These are phyloP conservation scores for Colletotrichum sp. DNA, from an alignment of 2,329 filamentous ascomycete genomes.

Conservation along the genomic window DNA sequence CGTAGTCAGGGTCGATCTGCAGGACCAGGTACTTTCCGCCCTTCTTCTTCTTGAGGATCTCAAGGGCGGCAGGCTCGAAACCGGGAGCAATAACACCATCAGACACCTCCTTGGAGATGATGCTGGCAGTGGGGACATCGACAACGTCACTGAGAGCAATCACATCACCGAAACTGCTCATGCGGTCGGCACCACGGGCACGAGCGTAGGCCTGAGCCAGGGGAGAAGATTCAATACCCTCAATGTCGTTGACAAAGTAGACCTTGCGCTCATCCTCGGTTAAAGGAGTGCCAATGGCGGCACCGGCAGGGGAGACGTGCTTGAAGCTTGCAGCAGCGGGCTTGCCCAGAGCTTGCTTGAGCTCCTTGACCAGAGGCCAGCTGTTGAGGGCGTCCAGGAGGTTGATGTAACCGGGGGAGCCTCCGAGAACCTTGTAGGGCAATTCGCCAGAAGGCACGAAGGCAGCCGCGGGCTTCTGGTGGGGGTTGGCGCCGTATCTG, in stretches of 20 bases:
- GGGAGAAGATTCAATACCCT: slow-evolving; percentile 82
- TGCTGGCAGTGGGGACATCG: slow-evolving; percentile 92
- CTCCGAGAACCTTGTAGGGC: slow-evolving; percentile 93
- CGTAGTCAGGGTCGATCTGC: slow-evolving; percentile 89
- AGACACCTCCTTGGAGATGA: slow-evolving; percentile 97
- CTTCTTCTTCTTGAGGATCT: slow-evolving; percentile 97
- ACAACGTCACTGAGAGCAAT: slow-evolving; percentile 92
- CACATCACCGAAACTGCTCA: slow-evolving; percentile 98
- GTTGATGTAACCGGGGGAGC: slow-evolving; percentile 96
- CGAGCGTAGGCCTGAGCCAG: slow-evolving; percentile 96
- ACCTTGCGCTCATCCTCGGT: slow-evolving; percentile 91
- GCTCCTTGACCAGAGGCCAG: slow-evolving; percentile 96
- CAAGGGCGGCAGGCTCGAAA: slow-evolving; percentile 84
- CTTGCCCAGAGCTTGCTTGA: slow-evolving; percentile 85
- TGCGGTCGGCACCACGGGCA: slow-evolving; percentile 93
- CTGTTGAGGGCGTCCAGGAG: slow-evolving; percentile 94
- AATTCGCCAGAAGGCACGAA: slow-evolving; percentile 75
- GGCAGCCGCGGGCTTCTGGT: slow-evolving; percentile 95
- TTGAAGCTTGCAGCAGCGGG: slow-evolving; percentile 98
- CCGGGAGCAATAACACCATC: slow-evolving; percentile 94
- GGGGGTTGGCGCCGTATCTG: slow-evolving; percentile 95
- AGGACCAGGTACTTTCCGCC: slow-evolving; percentile 95
- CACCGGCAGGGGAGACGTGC: slow-evolving; percentile 96
- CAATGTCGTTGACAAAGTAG: slow-evolving; percentile 97
- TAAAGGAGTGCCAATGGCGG: slow-evolving; percentile 89